Evolutionary conservation across 148 eudicot genomes (phyloP).

Genomic region (Simmondsia chinensis): DNA sequence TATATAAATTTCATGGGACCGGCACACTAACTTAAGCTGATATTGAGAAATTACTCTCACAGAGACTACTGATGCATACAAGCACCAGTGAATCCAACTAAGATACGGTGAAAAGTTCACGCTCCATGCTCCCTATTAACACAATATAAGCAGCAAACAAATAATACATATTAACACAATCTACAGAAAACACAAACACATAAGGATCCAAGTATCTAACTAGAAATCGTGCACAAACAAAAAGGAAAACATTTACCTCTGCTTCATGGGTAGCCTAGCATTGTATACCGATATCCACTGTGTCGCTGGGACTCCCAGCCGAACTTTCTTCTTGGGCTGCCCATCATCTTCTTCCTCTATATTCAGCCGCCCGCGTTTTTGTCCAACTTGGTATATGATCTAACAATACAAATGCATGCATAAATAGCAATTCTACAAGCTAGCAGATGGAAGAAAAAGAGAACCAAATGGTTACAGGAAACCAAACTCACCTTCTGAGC

Average conservation of each 20-base stretch:
- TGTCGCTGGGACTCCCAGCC: slow-evolving; percentile 78
- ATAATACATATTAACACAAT: not conserved
- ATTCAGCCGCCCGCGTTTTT: slow-evolving; percentile 69
- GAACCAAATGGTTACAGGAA: not conserved
- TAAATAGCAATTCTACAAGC: not conserved
- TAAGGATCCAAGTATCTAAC: no score
- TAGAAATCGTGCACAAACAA: not conserved
- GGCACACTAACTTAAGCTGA: no score
- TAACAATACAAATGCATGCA: slow-evolving; percentile 7
- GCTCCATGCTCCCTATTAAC: no score
- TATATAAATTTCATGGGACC: no score
- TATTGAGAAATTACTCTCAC: no score
- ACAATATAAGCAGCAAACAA: not conserved
- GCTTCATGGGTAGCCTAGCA: slow-evolving; percentile 87
- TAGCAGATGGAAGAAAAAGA: not conserved
- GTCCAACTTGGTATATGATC: slow-evolving; percentile 72
- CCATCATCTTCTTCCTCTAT: slow-evolving; percentile 69
- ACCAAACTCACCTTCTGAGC: slow-evolving; percentile 63
- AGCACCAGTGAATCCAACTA: no score
- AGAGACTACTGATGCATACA: no score
- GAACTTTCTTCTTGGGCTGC: slow-evolving; percentile 65
- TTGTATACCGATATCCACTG: slow-evolving; percentile 87
- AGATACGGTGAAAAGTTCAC: no score
- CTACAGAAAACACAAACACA: not conserved
- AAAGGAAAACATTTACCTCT: slow-evolving; percentile 34